Base-by-base conservation (phyloP, 2,329 filamentous ascomycete genomes). In the Nannizziopsis arthrosporioides region DNA sequence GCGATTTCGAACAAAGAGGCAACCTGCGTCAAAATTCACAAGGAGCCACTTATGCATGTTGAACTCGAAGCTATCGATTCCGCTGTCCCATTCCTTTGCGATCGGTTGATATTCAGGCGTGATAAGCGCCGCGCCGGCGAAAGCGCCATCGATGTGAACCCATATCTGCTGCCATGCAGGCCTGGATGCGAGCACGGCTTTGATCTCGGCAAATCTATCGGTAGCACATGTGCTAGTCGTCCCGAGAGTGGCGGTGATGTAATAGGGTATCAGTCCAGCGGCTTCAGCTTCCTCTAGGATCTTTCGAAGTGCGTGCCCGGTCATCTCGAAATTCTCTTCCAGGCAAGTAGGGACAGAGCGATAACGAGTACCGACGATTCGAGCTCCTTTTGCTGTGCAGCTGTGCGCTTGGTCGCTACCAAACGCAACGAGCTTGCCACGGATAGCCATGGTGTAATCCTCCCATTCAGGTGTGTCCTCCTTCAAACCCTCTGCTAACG, bases 21-120 rank as follows among this genome's bases (percentile, higher is more conserved):
- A 84, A 47, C 84, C 87, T 3, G 77, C 77, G 60, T 96, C 90
- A 59, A 95, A 95, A 67, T 94, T 94, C 49, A 87, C 88, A 14
- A 95, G 79, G 42, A 95, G 74, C 90, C 90, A 95, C 71, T 96
- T 96, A 74, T 95, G 89, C 77, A 94, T 84, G 72, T 95, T 96
- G 71, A 90, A 80, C 67, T 94, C 82, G 75, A 94, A 94, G 54
- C 82, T 88, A 70, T 94, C 85, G 62, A 94, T 88, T 17, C 73
- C 68, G 1, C 73, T 68, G 0, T 61, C 61, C 44, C 90, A 74
- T 7, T 78, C 68, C 17, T 70, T 61, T 1, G 81, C 73, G 43
- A 87, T 73, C 55, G 82, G 74, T 54, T 87, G 84, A 66, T 85
- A 84, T 64, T 94, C 86, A 2, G 87, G 83, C 17, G 84, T 81